Evolutionary conservation across 108 stramenopile genomes (phyloP).

Genomic region (Thalassiosira profunda): DNA sequence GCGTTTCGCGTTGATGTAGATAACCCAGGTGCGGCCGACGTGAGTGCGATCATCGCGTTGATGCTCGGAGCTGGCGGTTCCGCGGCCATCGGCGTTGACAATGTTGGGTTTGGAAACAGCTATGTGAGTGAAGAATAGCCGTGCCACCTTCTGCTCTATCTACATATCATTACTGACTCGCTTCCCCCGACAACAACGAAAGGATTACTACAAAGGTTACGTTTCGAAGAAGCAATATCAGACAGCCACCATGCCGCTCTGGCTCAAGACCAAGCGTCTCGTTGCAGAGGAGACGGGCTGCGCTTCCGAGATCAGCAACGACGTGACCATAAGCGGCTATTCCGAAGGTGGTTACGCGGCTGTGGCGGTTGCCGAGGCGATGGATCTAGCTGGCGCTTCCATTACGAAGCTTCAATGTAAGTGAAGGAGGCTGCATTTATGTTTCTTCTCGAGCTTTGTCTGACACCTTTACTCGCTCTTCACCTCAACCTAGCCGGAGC

Average conservation of each 20-base stretch:
- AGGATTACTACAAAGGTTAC: conserved; percentile 18
- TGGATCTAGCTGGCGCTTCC: conserved; percentile 8
- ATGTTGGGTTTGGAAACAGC: background rate
- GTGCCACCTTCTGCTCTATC: background rate
- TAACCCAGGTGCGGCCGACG: background rate
- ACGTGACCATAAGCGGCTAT: conserved; percentile 9
- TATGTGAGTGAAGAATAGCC: background rate
- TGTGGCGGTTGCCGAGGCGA: conserved; percentile 23
- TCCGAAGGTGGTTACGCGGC: conserved; percentile 39
- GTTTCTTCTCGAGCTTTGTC: too few species aligned
- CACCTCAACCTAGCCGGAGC: conserved; percentile 10
- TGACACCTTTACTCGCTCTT: too few species aligned
- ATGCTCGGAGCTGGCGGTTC: background rate
- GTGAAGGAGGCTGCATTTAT: too few species aligned
- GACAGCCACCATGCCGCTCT: conserved; percentile 30
- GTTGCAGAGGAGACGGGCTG: conserved; percentile 19
- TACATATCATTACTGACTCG: too few species aligned
- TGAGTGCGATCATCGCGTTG: background rate
- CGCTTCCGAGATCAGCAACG: conserved; percentile 11
- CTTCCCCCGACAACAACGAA: background rate
- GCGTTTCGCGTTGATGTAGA: background rate
- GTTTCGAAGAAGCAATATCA: conserved; percentile 27
- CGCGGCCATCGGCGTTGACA: background rate
- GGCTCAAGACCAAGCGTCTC: conserved; percentile 20
- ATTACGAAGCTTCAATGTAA: too few species aligned